phyloP scores from a whole-genome alignment of 176 grass and related monocot species.

The Thalia dealbata region DNA sequence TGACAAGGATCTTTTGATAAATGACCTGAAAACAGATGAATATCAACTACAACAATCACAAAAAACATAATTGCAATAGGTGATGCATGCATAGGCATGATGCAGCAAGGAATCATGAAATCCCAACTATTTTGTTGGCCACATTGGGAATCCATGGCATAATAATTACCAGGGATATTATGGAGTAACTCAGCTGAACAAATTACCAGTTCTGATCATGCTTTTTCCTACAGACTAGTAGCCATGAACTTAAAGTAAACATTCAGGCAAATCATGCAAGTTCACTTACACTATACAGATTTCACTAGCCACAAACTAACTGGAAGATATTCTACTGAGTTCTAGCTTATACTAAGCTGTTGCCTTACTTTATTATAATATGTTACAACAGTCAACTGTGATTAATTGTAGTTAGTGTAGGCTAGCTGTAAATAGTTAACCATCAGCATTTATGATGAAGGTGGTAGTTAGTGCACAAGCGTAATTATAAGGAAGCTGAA shows the following conservation, averaged over 20 bases:
- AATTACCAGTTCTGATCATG: neutral
- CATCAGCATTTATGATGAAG: too few species aligned
- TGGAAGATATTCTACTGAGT: neutral
- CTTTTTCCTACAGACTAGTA: neutral
- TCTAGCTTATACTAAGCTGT: neutral
- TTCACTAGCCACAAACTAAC: neutral
- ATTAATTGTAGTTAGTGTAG: too few species aligned
- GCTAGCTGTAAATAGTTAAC: too few species aligned
- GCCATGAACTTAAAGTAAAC: neutral
- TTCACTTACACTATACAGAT: neutral
- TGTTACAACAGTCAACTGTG: too few species aligned
- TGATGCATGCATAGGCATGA: neutral
- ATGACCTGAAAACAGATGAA: conserved; percentile 36
- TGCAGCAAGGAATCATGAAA: neutral
- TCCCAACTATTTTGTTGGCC: too few species aligned
- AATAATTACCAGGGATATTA: neutral
- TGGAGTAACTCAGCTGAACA: neutral
- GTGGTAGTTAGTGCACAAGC: too few species aligned
- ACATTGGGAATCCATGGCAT: too few species aligned
- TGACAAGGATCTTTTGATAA: conserved; percentile 71
- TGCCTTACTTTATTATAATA: neutral
- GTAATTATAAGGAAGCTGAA: too few species aligned
- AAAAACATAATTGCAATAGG: neutral
- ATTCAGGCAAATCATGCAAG: neutral
- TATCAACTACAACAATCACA: neutral